Evolutionary conservation across 495 filamentous ascomycete genomes (phyloP).

Genomic region (Haplographium delicatum): DNA sequence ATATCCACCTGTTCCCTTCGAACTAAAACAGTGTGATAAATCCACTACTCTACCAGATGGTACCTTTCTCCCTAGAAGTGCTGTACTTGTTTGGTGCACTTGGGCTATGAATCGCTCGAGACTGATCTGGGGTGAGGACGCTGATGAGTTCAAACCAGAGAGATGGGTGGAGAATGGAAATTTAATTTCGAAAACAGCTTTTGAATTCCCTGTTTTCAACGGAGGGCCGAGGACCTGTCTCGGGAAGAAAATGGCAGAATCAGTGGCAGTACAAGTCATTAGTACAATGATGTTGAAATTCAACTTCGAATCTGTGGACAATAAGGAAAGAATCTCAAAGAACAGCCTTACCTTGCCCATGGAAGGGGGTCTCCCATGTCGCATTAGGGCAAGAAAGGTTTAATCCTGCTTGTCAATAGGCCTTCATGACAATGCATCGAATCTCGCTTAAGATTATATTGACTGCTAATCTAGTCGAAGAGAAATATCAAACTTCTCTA

Average conservation of each 20-base stretch:
- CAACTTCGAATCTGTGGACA: conserved; percentile 39
- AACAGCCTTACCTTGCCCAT: conserved; percentile 57
- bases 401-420: too few species aligned
- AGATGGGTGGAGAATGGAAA: conserved; percentile 43
- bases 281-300: conserved; percentile 41
- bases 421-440: too few species aligned
- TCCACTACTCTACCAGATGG: conserved; percentile 51
- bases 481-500: too few species aligned
- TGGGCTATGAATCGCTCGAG: conserved; percentile 56
- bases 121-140: conserved; percentile 48
- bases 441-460: too few species aligned
- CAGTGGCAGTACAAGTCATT: conserved; percentile 47
- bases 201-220: conserved; percentile 58
- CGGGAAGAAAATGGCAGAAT: conserved; percentile 56
- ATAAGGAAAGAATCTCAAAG: conserved; percentile 44
- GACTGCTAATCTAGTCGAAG: too few species aligned
- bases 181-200: conserved; percentile 38
- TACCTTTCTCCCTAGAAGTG: conserved; percentile 44
- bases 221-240: conserved; percentile 52
- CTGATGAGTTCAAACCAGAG: conserved; percentile 47
- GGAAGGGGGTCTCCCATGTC: conserved; percentile 48
- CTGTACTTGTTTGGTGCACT: conserved; percentile 52
- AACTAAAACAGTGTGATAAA: conserved; percentile 50
- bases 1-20: conserved; percentile 56
- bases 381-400: conserved; percentile 16